Conservation (phyloP, 139 green algal genomes). For the Volvox reticuliferus region DNA sequence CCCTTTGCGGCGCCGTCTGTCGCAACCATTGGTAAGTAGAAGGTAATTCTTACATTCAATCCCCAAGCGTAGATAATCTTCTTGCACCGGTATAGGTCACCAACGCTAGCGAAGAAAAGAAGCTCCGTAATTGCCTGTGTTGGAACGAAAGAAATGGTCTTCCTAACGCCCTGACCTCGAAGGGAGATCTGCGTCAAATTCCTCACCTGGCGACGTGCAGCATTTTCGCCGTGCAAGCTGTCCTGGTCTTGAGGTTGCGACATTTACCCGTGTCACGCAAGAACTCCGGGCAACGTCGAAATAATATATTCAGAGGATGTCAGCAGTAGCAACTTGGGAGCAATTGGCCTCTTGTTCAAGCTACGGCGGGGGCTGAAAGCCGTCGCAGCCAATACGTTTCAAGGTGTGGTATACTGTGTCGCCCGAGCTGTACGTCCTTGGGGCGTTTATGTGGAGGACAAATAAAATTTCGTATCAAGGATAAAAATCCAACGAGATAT, state of each 20-base stretch:
- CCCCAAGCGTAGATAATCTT: slow-evolving; percentile 82
- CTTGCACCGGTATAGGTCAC: slow-evolving; percentile 86
- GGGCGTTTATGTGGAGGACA: too few relatives aligned
- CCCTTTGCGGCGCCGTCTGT: not conserved
- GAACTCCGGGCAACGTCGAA: too few relatives aligned
- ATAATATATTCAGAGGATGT: too few relatives aligned
- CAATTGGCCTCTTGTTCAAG: too few relatives aligned
- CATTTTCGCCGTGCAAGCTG: slow-evolving; percentile 33
- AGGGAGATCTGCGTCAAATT: not conserved
- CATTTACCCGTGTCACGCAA: not conserved
- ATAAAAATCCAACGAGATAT: too few relatives aligned
- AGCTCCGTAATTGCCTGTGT: slow-evolving; percentile 87
- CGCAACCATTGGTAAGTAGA: not conserved
- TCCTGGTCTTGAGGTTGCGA: slow-evolving; percentile 32
- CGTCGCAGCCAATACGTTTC: too few relatives aligned
- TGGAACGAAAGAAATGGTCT: not conserved
- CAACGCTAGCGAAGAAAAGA: slow-evolving; percentile 90
- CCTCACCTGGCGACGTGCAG: slow-evolving; percentile 28
- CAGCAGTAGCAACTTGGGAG: too few relatives aligned
- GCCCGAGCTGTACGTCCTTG: too few relatives aligned
- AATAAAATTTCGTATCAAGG: too few relatives aligned
- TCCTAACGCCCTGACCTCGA: not conserved
- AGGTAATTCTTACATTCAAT: slow-evolving; percentile 65
- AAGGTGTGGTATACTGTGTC: too few relatives aligned
- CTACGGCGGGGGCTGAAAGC: too few relatives aligned